Base-by-base conservation (phyloP, 2,329 filamentous ascomycete genomes). In the Fusarium bactridioides region DNA sequence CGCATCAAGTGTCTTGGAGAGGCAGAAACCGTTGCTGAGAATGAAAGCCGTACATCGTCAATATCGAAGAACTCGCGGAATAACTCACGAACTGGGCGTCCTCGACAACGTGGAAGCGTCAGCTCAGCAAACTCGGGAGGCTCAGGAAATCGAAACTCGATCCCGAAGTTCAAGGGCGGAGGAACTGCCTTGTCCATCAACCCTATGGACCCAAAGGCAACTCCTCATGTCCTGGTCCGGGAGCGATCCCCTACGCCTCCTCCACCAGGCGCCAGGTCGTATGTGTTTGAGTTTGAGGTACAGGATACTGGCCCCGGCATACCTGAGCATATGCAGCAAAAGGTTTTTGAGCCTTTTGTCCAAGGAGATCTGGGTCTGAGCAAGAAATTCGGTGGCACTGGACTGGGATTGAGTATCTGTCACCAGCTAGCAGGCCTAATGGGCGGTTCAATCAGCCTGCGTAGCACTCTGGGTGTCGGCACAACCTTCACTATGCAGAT, bases 261-360 rank as follows among this genome's bases (percentile, higher is more conserved):
- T 16, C 91, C 91, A 5, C 75, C 85, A 1, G 86, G 87, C 64
- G 89, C 92, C 18, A 91, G 88, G 78, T 87, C 88, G n/a, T 88
- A 93, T 60, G 79, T 90, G 15, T 97, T 97, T 75, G 93, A 97
- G 77, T 97, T 97, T 68, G 93, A 97, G 78, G 94, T 97, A 2
- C 88, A 94, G 78, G 95, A 98, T 74, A 95, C 91, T 1, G 95
- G 95, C 0, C 94, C 94, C 1, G 95, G 95, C 33, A 97, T 97
- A 62, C 90, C 94, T 0, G 88, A 91, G 11, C 84, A 92, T 71
- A 89, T 97, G 80, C 94, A 94, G 75, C 86, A 93, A 63, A 91
- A 91, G 74, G 94, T 98, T 15, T 98, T 98, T 79, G 95, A 97
- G 80, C 95, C 95, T 1, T 98, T 98, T 78, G 93, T 97, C 0